Conservation (phyloP, 805 yeast species). For the Suhomyces pyralidae region DNA sequence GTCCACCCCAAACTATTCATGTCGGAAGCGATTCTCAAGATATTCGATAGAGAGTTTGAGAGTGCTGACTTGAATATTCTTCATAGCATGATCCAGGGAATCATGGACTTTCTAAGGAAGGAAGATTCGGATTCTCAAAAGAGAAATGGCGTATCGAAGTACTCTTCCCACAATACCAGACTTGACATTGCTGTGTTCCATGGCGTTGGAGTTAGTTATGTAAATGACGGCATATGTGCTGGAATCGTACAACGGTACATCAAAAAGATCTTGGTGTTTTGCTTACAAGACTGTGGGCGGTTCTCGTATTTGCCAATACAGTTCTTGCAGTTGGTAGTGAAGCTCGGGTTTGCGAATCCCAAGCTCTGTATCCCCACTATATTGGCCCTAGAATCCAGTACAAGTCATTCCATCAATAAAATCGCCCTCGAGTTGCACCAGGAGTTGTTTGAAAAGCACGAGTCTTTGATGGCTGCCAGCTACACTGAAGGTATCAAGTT, state of each 20-base stretch:
- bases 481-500: constrained; percentile 60
- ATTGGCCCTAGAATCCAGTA: constrained; percentile 64
- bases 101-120: constrained; percentile 53
- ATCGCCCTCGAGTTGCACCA: constrained; percentile 53
- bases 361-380: constrained; percentile 64
- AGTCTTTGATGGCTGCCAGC: constrained; percentile 64
- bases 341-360: constrained; percentile 74
- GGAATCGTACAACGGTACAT: constrained; percentile 66
- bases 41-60: constrained; percentile 51
- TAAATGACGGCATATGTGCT: constrained; percentile 70
- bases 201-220: constrained; percentile 46
- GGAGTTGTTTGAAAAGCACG: constrained; percentile 61
- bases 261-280: constrained; percentile 44
- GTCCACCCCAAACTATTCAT: constrained; percentile 66
- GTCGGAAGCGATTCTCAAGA: constrained; percentile 48
- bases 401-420: constrained; percentile 37
- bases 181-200: constrained; percentile 53
- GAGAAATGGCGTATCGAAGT: constrained; percentile 37
- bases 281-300: constrained; percentile 45
- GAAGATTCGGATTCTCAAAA: constrained; percentile 51
- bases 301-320: constrained; percentile 51
- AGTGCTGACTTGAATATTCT: constrained; percentile 39
- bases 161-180: constrained; percentile 28
- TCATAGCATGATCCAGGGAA: constrained; percentile 52
- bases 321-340: constrained; percentile 54